Percentiles rank a stretch among this genome's conserved stretches.
Conservation (phyloP, 179 eudicot species). For the Spergularia azorica region DNA sequence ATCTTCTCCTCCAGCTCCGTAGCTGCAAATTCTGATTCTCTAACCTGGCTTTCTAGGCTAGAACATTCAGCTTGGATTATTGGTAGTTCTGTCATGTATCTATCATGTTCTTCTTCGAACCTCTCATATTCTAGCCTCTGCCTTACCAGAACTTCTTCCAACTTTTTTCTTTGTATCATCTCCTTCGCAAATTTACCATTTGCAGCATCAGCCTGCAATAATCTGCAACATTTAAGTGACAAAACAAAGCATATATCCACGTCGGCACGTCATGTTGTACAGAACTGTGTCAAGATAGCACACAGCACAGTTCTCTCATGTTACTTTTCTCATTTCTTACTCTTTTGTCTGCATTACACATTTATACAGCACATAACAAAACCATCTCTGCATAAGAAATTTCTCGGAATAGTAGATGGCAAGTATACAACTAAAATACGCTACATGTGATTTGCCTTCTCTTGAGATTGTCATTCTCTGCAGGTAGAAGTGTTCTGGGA, state of each 20-base stretch:
- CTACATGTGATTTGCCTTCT: no score
- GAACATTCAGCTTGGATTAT: conserved; percentile 25
- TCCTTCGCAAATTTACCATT: conserved; percentile 23
- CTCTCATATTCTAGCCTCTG: conserved; percentile 24
- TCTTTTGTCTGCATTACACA: no score
- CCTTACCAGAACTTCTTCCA: conserved; percentile 29
- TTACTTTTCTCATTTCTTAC: no score
- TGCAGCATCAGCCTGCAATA: conserved; percentile 39
- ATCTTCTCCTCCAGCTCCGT: conserved; percentile 43
- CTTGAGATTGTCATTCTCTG: no score
- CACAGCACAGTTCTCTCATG: no score
- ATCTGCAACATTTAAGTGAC: conserved; percentile 3
- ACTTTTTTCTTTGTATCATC: conserved; percentile 26
- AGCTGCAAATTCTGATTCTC: conserved; percentile 30
- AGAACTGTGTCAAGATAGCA: no score
- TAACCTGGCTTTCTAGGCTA: conserved; percentile 28
- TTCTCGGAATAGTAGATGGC: no score
- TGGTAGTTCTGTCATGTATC: conserved; percentile 27
- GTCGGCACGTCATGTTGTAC: no score
- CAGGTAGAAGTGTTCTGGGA: no score
- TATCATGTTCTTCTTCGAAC: conserved; percentile 28
- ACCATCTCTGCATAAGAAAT: no score
- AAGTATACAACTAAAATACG: no score
- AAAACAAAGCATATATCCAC: background rate
- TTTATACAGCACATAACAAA: no score